These are phyloP conservation scores for Rhizopogon vulgaris DNA, from an alignment of 768 basidiomycete species.

Conservation along the genomic window DNA sequence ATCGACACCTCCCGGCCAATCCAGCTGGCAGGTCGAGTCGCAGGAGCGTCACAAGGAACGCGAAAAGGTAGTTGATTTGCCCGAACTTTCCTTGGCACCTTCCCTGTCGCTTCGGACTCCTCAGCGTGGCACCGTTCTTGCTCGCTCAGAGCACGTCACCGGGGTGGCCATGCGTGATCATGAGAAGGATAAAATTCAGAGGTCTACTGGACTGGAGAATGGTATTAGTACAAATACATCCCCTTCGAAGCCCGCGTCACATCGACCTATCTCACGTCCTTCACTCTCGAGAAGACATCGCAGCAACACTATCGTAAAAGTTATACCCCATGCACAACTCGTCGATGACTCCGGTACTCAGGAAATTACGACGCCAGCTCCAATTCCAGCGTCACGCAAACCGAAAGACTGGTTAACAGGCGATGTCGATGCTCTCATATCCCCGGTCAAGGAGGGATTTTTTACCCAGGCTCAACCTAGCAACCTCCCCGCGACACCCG, in stretches of 20 bases:
- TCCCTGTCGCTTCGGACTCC: slow-evolving; percentile 17
- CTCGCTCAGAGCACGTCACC: slow-evolving; percentile 51
- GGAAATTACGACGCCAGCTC: slow-evolving; percentile 7
- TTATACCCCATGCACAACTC: slow-evolving; percentile 9
- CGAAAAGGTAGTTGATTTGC: slow-evolving; percentile 16
- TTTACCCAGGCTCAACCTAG: slow-evolving; percentile 4
- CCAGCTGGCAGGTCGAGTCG: slow-evolving; percentile 13
- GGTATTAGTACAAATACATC: slow-evolving; percentile 8
- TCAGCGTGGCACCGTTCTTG: slow-evolving; percentile 4
- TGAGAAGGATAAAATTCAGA: slow-evolving; percentile 7
- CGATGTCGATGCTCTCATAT: slow-evolving; percentile 37
- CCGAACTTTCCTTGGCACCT: slow-evolving; percentile 15
- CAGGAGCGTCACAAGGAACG: slow-evolving; percentile 2
- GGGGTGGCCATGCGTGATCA: slow-evolving; percentile 45
- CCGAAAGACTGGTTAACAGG: slow-evolving; percentile 75
- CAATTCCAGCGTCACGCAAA: slow-evolving; percentile 17
- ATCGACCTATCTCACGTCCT: slow-evolving; percentile 26
- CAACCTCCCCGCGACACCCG: slow-evolving; percentile 31
- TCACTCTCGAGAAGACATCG: slow-evolving; percentile 44
- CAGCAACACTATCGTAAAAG: slow-evolving; percentile 42
- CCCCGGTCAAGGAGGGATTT: slow-evolving; percentile 13
- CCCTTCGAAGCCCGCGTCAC: slow-evolving; percentile 11
- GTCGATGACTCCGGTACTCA: slow-evolving; percentile 15
- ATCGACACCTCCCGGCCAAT: slow-evolving; percentile 14
- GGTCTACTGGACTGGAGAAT: slow-evolving; percentile 10